phyloP scores from a whole-genome alignment of 2,329 filamentous ascomycete genomes.

The Colletotrichum truncatum region DNA sequence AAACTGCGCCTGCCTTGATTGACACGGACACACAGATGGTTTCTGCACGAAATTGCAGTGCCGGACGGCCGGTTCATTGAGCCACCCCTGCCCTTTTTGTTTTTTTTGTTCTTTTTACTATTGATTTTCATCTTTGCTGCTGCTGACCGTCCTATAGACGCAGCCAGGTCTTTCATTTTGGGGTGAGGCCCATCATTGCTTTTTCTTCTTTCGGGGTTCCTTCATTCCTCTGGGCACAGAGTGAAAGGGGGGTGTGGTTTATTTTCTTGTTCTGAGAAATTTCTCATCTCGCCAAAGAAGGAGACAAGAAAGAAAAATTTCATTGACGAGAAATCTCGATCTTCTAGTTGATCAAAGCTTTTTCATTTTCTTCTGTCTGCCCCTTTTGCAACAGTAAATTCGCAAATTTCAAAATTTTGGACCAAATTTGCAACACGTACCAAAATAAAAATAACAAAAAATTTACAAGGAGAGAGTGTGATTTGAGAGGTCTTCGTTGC shows the following conservation, averaged over 20 bases:
- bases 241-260: background rate
- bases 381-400: background rate
- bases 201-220: background rate
- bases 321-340: background rate
- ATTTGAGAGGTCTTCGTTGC: conserved; percentile 4
- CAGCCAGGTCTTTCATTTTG: background rate
- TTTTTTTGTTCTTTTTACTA: background rate
- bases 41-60: conserved; percentile 12
- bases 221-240: background rate
- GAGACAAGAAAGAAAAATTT: background rate
- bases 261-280: too few relatives aligned
- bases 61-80: conserved; percentile 1
- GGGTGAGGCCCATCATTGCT: background rate
- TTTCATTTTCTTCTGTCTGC: too few relatives aligned
- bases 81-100: background rate
- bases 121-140: background rate
- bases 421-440: background rate
- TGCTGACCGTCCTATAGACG: background rate
- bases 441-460: too few relatives aligned
- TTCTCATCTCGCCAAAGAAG: conserved; percentile 8
- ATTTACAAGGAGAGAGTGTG: too few relatives aligned
- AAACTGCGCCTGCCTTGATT: background rate
- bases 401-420: background rate
- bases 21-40: background rate
- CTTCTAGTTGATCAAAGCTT: background rate